phyloP scores from a whole-genome alignment of 2,329 filamentous ascomycete species.

The Curvularia sp. region DNA sequence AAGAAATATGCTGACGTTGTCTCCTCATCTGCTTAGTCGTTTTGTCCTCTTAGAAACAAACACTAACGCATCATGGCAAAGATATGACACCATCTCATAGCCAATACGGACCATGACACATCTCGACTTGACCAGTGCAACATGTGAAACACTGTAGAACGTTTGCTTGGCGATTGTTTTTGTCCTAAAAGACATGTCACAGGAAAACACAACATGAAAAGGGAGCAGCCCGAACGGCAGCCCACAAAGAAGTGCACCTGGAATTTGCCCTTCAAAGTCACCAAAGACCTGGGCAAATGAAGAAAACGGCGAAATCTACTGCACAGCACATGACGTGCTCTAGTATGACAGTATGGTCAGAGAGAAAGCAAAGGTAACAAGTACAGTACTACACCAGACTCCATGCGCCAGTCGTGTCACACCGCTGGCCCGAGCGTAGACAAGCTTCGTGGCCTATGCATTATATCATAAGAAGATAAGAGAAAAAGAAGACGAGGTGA shows the following conservation, averaged over 20 bases:
- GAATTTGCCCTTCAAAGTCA: not conserved
- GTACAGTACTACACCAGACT: constrained; percentile 13
- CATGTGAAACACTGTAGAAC: not conserved
- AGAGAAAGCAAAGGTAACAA: constrained; percentile 1
- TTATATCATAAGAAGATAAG: constrained; percentile 23
- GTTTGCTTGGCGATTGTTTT: not conserved
- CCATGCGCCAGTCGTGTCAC: constrained; percentile 27
- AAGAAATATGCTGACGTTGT: not conserved
- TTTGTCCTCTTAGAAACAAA: not conserved
- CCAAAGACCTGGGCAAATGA: not conserved
- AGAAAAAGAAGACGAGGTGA: constrained; percentile 5
- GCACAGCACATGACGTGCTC: not conserved
- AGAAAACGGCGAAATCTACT: not conserved
- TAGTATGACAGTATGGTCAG: not conserved
- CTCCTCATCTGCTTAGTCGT: not conserved
- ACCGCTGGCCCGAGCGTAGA: constrained; percentile 20
- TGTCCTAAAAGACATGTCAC: not conserved
- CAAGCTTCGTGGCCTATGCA: constrained; percentile 30
- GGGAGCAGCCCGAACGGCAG: not conserved
- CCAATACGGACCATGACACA: not conserved
- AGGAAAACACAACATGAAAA: not conserved
- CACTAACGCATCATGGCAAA: not conserved
- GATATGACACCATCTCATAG: not conserved
- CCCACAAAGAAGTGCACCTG: not conserved
- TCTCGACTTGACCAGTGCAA: not conserved